Base-by-base conservation (phyloP, 768 basidiomycete genomes). In the Boletus bicolor region DNA sequence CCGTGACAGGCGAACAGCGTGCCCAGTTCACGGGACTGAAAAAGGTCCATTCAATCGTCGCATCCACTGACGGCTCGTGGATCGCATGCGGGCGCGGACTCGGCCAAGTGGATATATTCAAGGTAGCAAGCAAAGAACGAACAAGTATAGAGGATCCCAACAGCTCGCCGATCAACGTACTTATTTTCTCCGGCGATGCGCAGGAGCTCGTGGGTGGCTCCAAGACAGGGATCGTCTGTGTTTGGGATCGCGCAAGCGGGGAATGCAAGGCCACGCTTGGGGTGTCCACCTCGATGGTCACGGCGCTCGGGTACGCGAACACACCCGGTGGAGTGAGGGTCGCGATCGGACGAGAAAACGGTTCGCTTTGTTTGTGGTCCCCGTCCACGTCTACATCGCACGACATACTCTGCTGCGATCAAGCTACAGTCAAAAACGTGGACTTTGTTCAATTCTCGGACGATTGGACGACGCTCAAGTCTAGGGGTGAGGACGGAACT, bases 201-300 rank as follows among this genome's bases (percentile, higher is more conserved):
- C 32, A 28, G 28, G 38, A 49, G 5, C 52, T 69, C 39, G 56
- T 64, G 24, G 63, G 68, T 0, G 69, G 62, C 3, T 67, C 55
- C 19, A 2, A 54, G 24, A 1, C 28, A 21, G 62, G 59, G 2
- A 42, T 51, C 4, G 58, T 70, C 11, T 55, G 28, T 0, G 17
- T 70, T 17, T 70, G 67, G 68, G 61, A 66, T 32, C 54, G 49
- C 3, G 28, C 42, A 0, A 63, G 51, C 30, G 64, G 67, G 4
- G 15, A 39, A 11, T 63, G 55, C 44, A 54, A 54, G 41, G 51
- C 59, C 30, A 53, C 42, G 15, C 43, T 61, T 5, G 53, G 8
- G 2, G 42, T 0, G 1, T 47, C 53, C 28, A 48, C 58, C 3
- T 55, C 55, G 4, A 37, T 5, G 43, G 67, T 68, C 32, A 68